Conservation (phyloP, 257 asterid genomes). For the Capsicum baccatum region DNA sequence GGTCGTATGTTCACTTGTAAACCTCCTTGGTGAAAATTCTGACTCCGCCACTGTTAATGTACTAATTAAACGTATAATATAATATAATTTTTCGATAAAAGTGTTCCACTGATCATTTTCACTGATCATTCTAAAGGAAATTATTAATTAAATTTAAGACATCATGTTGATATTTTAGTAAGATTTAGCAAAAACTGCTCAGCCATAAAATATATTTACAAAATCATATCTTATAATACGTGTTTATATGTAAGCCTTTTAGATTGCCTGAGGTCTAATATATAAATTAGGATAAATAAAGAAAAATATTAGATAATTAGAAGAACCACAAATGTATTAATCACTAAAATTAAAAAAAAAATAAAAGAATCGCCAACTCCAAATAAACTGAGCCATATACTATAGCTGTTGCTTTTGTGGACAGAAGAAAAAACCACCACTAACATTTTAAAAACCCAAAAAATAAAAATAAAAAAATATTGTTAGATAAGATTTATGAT, state of each 20-base stretch:
- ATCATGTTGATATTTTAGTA: neutral
- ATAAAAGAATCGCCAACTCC: neutral
- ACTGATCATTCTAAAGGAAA: too few relatives aligned
- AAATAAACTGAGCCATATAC: conserved; percentile 15
- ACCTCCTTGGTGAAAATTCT: too few relatives aligned
- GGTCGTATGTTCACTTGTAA: too few relatives aligned
- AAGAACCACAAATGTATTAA: conserved; percentile 13
- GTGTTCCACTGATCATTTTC: too few relatives aligned
- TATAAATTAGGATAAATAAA: neutral
- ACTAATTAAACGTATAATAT: neutral
- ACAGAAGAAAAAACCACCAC: conserved; percentile 12
- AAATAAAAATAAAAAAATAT: neutral
- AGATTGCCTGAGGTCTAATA: neutral
- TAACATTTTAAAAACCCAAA: neutral
- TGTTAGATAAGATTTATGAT: neutral
- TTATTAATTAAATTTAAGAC: neutral
- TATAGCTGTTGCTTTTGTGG: conserved; percentile 20
- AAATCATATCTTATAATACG: neutral
- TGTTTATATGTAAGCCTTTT: neutral
- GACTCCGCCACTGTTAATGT: too few relatives aligned
- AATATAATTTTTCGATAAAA: neutral
- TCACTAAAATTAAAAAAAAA: neutral
- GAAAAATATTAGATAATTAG: neutral
- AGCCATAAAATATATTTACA: neutral
- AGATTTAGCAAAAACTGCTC: neutral